Conservation (phyloP, 352 stramenopile species). For the Thalassiosira exigua region DNA sequence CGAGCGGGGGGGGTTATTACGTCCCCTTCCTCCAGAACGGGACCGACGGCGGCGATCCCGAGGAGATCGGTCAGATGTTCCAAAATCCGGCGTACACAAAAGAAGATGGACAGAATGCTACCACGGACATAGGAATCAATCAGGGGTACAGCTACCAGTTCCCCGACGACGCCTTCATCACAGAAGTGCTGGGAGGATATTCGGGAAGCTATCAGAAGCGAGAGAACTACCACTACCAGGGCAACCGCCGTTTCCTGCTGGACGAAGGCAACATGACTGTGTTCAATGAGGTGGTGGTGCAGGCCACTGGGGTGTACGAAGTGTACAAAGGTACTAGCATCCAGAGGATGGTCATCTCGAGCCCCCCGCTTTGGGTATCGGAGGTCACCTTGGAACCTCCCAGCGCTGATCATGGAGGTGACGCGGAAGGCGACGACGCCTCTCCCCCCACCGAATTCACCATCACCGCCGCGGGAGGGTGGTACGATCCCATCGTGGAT, state of each 20-base stretch:
- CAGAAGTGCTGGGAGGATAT: neutral
- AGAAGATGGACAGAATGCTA: neutral
- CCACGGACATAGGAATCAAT: conserved; percentile 6
- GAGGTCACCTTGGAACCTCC: neutral
- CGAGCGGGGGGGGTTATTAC: conserved; percentile 1
- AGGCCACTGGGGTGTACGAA: neutral
- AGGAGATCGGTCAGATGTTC: conserved; percentile 1
- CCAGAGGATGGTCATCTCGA: neutral
- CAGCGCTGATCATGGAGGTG: neutral
- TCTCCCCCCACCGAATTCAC: neutral
- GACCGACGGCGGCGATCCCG: neutral
- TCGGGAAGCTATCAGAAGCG: too few relatives aligned
- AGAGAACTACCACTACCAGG: neutral
- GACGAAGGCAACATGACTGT: neutral
- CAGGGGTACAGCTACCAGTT: conserved; percentile 1
- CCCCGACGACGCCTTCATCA: neutral
- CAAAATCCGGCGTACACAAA: neutral
- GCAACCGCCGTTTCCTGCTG: neutral
- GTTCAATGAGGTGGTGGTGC: neutral
- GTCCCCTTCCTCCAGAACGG: neutral
- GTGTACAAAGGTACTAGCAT: neutral
- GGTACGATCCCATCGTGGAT: conserved; percentile 1
- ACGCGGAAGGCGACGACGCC: neutral
- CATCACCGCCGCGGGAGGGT: neutral
- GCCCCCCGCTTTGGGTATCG: neutral